Percentiles rank a stretch among this genome's conserved stretches.
Conservation (phyloP, 176 grass and related monocot genomes). For the Oryza glaberrima region DNA sequence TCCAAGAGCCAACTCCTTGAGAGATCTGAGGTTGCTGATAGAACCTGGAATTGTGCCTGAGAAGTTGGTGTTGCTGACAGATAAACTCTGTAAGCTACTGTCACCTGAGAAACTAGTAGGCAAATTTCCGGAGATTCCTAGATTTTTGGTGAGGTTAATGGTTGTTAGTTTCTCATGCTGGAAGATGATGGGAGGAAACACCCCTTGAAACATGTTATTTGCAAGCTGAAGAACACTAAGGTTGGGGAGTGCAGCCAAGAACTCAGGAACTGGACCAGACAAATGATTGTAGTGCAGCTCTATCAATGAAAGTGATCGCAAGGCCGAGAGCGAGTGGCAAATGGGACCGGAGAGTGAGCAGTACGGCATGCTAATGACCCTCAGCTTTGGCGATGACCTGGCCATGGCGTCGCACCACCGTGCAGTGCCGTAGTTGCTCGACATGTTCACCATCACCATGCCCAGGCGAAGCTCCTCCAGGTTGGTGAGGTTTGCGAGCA, state of each 20-base stretch:
- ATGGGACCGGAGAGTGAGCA: constrained; percentile 41
- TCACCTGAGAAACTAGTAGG: constrained; percentile 23
- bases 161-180: constrained; percentile 30
- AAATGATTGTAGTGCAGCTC: constrained; percentile 34
- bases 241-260: constrained; percentile 38
- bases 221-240: constrained; percentile 31
- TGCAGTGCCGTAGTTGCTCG: constrained; percentile 1
- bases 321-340: constrained; percentile 4
- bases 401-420: constrained; percentile 34
- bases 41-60: no score
- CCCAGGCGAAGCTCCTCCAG: constrained; percentile 31
- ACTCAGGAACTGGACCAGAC: constrained; percentile 38
- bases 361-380: constrained; percentile 32
- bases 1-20: no score
- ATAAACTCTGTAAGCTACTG: constrained; percentile 26
- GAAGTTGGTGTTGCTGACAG: no score
- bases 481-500: constrained; percentile 22
- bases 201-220: constrained; percentile 11
- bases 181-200: constrained; percentile 33
- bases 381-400: constrained; percentile 13
- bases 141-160: no score
- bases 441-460: constrained; percentile 39
- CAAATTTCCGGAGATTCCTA: not conserved
- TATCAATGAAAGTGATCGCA: constrained; percentile 28
- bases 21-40: no score